These are phyloP conservation scores for Eucalyptus erythrocorys DNA, from an alignment of 345 rosid species.

Conservation along the genomic window DNA sequence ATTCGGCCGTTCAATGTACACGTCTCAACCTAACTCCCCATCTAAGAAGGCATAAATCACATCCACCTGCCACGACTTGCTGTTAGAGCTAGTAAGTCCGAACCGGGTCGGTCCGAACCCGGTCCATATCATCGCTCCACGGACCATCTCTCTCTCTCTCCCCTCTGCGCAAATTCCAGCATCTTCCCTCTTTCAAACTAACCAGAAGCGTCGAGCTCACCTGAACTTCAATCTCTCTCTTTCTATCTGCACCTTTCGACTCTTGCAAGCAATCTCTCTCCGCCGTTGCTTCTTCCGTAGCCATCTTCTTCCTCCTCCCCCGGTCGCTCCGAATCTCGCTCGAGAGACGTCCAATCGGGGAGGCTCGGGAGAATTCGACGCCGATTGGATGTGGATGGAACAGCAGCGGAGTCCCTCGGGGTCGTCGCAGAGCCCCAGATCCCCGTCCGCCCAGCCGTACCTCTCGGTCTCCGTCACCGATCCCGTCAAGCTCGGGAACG, in stretches of 20 bases:
- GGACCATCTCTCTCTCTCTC: neutral
- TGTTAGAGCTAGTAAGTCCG: neutral
- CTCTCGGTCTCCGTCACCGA: conserved; percentile 76
- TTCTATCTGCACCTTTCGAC: neutral
- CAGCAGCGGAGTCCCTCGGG: conserved; percentile 61
- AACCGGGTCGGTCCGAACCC: neutral
- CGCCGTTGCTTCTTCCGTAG: neutral
- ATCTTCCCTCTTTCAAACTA: neutral
- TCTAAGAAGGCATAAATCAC: neutral
- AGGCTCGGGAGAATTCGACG: neutral
- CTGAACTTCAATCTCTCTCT: neutral
- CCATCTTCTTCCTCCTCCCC: neutral
- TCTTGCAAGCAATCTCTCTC: neutral
- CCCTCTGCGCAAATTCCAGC: neutral
- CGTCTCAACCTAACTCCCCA: neutral
- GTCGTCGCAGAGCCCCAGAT: conserved; percentile 77
- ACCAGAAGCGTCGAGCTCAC: neutral
- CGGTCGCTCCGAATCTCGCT: neutral
- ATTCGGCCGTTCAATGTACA: neutral
- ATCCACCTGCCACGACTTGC: neutral
- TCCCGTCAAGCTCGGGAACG: conserved; percentile 97
- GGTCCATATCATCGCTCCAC: neutral
- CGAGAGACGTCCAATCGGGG: neutral
- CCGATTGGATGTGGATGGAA: conserved; percentile 15
- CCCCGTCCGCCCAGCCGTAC: conserved; percentile 61